Evolutionary conservation across 352 stramenopile species (phyloP).

Genomic region (Pythium grandisporangium): DNA sequence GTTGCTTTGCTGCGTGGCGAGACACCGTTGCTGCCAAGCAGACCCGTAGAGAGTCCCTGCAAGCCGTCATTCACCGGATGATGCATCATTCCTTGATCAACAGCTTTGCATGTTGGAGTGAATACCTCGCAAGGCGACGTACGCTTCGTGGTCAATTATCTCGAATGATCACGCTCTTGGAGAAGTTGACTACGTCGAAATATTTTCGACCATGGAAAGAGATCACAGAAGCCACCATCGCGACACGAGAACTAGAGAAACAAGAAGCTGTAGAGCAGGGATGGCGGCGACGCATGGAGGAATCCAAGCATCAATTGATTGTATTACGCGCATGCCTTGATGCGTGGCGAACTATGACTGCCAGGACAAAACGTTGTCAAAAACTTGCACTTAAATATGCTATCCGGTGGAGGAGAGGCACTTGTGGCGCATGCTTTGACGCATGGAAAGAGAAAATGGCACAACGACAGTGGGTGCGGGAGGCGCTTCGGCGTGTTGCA

Average conservation of each 20-base stretch:
- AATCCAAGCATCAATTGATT: constrained; percentile 14
- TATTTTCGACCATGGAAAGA: too few species aligned
- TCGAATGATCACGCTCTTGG: too few species aligned
- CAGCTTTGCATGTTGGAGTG: constrained; percentile 12
- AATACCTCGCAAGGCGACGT: not conserved
- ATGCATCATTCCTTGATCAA: constrained; percentile 13
- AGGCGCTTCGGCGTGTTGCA: constrained; percentile 16
- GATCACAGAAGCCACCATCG: too few species aligned
- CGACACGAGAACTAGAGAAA: too few species aligned
- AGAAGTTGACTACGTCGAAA: too few species aligned
- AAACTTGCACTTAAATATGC: constrained; percentile 7
- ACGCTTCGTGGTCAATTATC: not conserved
- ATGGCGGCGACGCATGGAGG: constrained; percentile 11
- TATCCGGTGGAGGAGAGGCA: constrained; percentile 9
- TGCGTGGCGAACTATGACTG: too few species aligned
- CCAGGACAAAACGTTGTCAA: too few species aligned
- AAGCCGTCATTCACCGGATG: constrained; percentile 22
- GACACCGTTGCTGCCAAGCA: constrained; percentile 4
- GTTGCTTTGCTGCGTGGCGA: constrained; percentile 53
- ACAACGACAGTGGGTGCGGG: constrained; percentile 4
- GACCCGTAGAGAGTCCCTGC: constrained; percentile 12
- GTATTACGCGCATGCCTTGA: too few species aligned
- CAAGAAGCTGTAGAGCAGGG: constrained; percentile 7
- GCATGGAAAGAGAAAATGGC: constrained; percentile 16
- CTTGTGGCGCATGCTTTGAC: constrained; percentile 15